Evolutionary conservation across 495 filamentous ascomycete genomes (phyloP), one percentile per base, ranked within the genome.

Genomic region (Penicillium psychrofluorescens): DNA sequence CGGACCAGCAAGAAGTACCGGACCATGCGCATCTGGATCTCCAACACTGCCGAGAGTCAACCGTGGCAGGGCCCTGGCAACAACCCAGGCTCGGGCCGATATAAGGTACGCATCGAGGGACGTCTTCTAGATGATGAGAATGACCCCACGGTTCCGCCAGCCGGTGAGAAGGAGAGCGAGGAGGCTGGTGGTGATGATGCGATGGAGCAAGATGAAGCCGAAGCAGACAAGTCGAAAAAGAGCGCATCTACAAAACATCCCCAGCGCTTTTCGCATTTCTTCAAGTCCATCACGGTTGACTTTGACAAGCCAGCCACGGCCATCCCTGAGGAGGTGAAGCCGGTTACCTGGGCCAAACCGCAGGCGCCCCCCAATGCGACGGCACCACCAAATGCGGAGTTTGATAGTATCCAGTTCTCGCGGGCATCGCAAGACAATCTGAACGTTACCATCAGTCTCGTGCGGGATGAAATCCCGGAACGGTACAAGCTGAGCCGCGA

Each of bases 21-120:
- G 56, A 95, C 86, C 14, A 68, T 99, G 61, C 84, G 89, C 49
- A 81, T 99, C 44, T 97, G 90, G 88, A 84, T 99, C 49, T 88
- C 85, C 57, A 99, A 99, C 61, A 95, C 90, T 1, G 86, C 84
- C 15, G 90, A 97, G 64, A 85, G 86, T 54, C 94, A 97, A 64
- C 84, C 86, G 12, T 96, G 94, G 94, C 94, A 97, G 29, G 50
- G 46, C 11, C 41, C 58, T n/a, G 59, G 61, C 10, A 57, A 41
- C 42, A 67, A 58, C 46, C 67, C 70, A n/a, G 70, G 70, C 33
- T 70, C 66, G 3, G 70, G 67, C 8, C 85, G 83, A 7, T 97
- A 91, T 60, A 82, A 85, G 34, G 86, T 99, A 54, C 90, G 86
- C 67, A 91, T 99, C 48, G 90, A 97, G 63, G 94, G 88, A 39